Evolutionary conservation across 1,139 yeast species (phyloP), one percentile per base, ranked within the genome.

Genomic region (Taphrina confusa): DNA sequence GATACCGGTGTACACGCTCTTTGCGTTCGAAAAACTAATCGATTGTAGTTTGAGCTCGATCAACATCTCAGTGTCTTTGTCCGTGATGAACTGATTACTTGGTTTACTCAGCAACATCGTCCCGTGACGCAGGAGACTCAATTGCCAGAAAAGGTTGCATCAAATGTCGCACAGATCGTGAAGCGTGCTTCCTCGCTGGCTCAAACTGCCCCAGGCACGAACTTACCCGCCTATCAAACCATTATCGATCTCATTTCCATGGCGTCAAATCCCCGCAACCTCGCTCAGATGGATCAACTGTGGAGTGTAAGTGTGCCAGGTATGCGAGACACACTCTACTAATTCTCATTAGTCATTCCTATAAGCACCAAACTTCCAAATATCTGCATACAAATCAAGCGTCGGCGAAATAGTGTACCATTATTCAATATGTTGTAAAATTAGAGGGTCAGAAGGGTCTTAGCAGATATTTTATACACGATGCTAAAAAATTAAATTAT

Each of bases 191-290:
- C 74, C 1, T 71, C 78, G 14, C 77, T 94, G 75, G 91, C 95
- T 2, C 96, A 87, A 69, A 79, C 84, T 49, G 85, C 91, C 23
- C 82, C 84, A 31, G 83, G 87, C 22, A 33, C 52, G 16, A 83
- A 86, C 25, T 74, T 81, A 9, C 94, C 94, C 14, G 89, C 95
- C n/a, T 89, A 96, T 52, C 98, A 92, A 71, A 86, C 88, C 64
- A 89, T 91, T 34, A 80, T 92, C 67, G 97, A 92, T 67, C 80
- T 92, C 70, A 89, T 94, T 60, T 86, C 96, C 2, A 94, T 88
- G 69, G 97, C 99, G 3, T 98, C 92, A 12, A 92, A 91, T 70
- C 97, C 98, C 33, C 82, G 96, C 68, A 89, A 89, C 68, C 76
- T 94, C 70, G 97, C 97, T 12, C 84, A 90, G 63, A 87, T 96